Percentiles rank a stretch among this genome's conserved stretches.
These are phyloP conservation scores for Pittosporum tobira DNA, from an alignment of 129 eudicot species.

Conservation along the genomic window DNA sequence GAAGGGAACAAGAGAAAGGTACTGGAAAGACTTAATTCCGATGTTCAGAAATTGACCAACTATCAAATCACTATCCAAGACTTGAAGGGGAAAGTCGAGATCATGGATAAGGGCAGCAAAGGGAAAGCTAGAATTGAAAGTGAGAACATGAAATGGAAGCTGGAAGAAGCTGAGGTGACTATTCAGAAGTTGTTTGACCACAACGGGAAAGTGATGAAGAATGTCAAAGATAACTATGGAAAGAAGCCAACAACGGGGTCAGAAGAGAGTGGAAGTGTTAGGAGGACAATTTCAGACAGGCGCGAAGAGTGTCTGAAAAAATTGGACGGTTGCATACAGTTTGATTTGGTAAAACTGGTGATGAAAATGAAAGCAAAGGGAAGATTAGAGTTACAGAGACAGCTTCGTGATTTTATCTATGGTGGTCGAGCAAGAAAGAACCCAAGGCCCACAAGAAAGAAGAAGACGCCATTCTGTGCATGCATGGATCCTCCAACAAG, in stretches of 20 bases:
- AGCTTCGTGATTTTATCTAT: slow-evolving; percentile 67
- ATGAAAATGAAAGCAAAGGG: slow-evolving; percentile 40
- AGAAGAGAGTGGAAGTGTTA: slow-evolving; percentile 34
- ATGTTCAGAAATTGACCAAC: slow-evolving; percentile 66
- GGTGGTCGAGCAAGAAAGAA: slow-evolving; percentile 46
- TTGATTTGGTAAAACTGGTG: slow-evolving; percentile 61
- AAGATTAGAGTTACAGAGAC: slow-evolving; percentile 34
- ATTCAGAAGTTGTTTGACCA: slow-evolving; percentile 63
- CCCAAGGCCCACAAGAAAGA: slow-evolving; percentile 43
- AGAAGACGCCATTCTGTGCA: slow-evolving; percentile 62
- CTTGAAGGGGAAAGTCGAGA: slow-evolving; percentile 59
- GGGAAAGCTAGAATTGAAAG: slow-evolving; percentile 54
- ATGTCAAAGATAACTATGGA: slow-evolving; percentile 28
- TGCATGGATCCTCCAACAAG: slow-evolving; percentile 66
- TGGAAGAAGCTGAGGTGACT: slow-evolving; percentile 65
- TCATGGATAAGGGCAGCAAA: slow-evolving; percentile 34
- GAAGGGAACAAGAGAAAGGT: slow-evolving; percentile 58
- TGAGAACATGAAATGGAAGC: slow-evolving; percentile 52
- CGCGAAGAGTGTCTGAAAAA: slow-evolving; percentile 65
- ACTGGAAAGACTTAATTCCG: slow-evolving; percentile 70
- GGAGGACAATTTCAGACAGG: slow-evolving; percentile 62
- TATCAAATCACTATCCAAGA: slow-evolving; percentile 90
- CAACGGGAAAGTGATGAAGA: slow-evolving; percentile 58
- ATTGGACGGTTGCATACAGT: slow-evolving; percentile 89
- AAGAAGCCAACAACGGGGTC: slow-evolving; percentile 26